Evolutionary conservation across 2,329 filamentous ascomycete genomes (phyloP).

Genomic region (Aspergillus eucalypticola): DNA sequence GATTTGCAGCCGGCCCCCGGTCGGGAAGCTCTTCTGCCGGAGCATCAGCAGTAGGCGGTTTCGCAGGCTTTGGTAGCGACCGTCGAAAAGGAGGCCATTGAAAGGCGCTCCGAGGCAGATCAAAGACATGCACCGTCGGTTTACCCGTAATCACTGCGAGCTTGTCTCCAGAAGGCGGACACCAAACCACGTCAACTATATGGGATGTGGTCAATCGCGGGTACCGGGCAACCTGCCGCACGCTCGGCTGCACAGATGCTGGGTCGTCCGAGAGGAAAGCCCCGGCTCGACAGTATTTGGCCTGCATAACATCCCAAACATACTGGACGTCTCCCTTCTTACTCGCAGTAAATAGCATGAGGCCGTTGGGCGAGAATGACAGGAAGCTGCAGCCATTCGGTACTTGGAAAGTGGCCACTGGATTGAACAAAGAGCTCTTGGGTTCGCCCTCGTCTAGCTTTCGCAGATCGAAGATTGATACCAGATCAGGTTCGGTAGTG

Average conservation of each 20-base stretch:
- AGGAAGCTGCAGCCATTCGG: constrained; percentile 53
- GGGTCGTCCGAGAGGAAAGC: constrained; percentile 41
- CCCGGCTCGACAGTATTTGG: constrained; percentile 44
- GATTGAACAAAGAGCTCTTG: constrained; percentile 36
- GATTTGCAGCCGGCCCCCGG: constrained; percentile 35
- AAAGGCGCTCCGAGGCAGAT: constrained; percentile 78
- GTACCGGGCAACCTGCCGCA: constrained; percentile 85
- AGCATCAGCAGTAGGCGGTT: constrained; percentile 45
- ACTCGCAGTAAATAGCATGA: constrained; percentile 50
- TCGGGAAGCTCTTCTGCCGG: constrained; percentile 53
- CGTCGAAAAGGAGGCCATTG: constrained; percentile 75
- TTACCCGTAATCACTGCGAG: constrained; percentile 89
- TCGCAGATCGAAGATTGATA: constrained; percentile 50
- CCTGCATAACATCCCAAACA: constrained; percentile 53
- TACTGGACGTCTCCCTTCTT: constrained; percentile 53
- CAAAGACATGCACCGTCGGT: constrained; percentile 91
- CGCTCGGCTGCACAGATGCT: constrained; percentile 41
- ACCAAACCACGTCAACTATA: constrained; percentile 89
- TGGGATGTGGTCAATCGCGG: constrained; percentile 88
- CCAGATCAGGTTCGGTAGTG: constrained; percentile 44
- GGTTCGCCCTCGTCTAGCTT: constrained; percentile 43
- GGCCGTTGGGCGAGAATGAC: constrained; percentile 50
- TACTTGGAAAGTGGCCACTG: constrained; percentile 49
- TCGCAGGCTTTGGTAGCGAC: constrained; percentile 44
- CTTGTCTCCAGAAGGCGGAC: constrained; percentile 74